These are phyloP conservation scores for Gossypium australe DNA, from an alignment of 345 rosid species.

Conservation along the genomic window DNA sequence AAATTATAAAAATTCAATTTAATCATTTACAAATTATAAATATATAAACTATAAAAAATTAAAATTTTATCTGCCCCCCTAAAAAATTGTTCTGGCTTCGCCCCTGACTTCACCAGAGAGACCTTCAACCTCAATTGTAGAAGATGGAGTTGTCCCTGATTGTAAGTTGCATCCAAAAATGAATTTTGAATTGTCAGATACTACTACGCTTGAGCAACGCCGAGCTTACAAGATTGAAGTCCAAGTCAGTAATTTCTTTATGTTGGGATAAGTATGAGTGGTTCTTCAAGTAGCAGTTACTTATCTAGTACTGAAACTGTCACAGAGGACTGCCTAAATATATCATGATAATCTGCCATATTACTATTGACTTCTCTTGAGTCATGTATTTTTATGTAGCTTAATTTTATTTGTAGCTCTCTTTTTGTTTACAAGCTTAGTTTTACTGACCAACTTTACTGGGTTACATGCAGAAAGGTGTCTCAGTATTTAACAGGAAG, in stretches of 20 bases:
- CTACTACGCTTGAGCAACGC: constrained; percentile 85
- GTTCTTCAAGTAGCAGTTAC: background rate
- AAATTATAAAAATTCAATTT: too few species aligned
- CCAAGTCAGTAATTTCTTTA: constrained; percentile 50
- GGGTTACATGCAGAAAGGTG: constrained; percentile 74
- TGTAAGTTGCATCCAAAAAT: constrained; percentile 63
- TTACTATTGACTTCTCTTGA: constrained; percentile 9
- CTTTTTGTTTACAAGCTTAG: background rate
- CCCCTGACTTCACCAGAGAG: too few species aligned
- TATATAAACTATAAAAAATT: too few species aligned
- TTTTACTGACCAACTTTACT: constrained; percentile 26
- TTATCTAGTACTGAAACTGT: background rate
- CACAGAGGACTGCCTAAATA: background rate
- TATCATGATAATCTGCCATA: background rate
- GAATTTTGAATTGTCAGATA: constrained; percentile 64
- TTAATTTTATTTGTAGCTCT: background rate
- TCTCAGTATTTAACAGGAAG: constrained; percentile 75
- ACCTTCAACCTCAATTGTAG: constrained; percentile 44
- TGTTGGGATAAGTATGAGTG: background rate
- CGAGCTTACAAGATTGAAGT: constrained; percentile 89
- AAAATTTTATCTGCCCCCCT: too few species aligned
- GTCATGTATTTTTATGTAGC: background rate
- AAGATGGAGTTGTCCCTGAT: constrained; percentile 55
- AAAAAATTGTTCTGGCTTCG: too few species aligned
- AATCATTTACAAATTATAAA: too few species aligned